Evolutionary conservation across 176 grass and related monocot genomes (phyloP).

Genomic region (Oryza punctata): DNA sequence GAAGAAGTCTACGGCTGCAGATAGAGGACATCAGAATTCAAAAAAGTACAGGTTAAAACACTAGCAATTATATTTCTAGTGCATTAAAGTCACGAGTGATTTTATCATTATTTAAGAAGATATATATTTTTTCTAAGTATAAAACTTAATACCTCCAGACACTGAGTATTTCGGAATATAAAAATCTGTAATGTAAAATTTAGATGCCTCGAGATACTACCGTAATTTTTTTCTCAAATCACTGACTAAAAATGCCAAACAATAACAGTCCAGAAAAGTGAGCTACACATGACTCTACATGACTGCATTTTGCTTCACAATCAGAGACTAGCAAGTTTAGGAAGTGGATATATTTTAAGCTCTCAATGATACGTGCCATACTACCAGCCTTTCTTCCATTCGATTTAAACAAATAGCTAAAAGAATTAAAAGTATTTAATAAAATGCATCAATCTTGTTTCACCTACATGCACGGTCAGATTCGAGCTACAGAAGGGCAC

Average conservation of each 20-base stretch:
- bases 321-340: not conserved
- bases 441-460: no score
- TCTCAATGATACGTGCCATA: not conserved
- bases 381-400: not conserved
- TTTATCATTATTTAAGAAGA: no score
- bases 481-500: not conserved
- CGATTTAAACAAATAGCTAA: not conserved
- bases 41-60: not conserved
- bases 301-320: not conserved
- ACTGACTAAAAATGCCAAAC: not conserved
- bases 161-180: no score
- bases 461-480: not conserved
- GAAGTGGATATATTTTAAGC: not conserved
- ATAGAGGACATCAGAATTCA: slow-evolving; percentile 34
- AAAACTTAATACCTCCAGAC: no score
- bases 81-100: not conserved
- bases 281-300: not conserved
- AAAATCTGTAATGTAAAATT: no score
- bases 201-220: no score
- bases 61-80: no score
- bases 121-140: no score
- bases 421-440: not conserved
- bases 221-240: no score
- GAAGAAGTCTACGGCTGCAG: slow-evolving; percentile 95
- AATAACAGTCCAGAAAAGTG: not conserved